A percentile compares a stretch with the other conserved stretches of the same genome.
Conservation (phyloP, 345 rosid genomes). For the Laguncularia racemosa region DNA sequence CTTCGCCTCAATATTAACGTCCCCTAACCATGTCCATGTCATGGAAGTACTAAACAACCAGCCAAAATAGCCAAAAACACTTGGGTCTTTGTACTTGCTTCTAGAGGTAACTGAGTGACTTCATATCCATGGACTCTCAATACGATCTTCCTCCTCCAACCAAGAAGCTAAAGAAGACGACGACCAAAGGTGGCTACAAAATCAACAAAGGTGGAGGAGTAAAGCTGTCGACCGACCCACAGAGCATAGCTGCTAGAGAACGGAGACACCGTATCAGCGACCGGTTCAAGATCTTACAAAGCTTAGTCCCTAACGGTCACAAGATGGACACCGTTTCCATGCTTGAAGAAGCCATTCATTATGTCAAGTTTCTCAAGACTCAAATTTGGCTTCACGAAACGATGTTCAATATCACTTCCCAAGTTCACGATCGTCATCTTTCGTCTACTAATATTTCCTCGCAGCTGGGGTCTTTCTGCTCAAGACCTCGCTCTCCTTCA, state of each 20-base stretch:
- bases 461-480: too few species aligned
- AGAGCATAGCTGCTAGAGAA: constrained; percentile 85
- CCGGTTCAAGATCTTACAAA: constrained; percentile 76
- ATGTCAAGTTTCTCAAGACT: constrained; percentile 79
- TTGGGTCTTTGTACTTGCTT: too few species aligned
- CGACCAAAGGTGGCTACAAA: constrained; percentile 9
- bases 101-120: too few species aligned
- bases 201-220: constrained; percentile 12
- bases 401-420: constrained; percentile 16
- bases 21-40: too few species aligned
- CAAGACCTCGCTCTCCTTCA: too few species aligned
- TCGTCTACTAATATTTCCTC: too few species aligned
- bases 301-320: constrained; percentile 78
- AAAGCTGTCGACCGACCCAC: constrained; percentile 79
- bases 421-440: neutral
- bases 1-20: too few species aligned
- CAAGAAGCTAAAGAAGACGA: constrained; percentile 17
- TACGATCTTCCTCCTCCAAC: neutral
- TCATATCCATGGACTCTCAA: too few species aligned
- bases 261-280: constrained; percentile 81
- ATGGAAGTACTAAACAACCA: too few species aligned
- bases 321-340: constrained; percentile 92
- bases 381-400: constrained; percentile 72
- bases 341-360: constrained; percentile 80
- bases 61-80: too few species aligned